Conservation (phyloP, 75 land plant species). For the Selaginella moellendorffii region DNA sequence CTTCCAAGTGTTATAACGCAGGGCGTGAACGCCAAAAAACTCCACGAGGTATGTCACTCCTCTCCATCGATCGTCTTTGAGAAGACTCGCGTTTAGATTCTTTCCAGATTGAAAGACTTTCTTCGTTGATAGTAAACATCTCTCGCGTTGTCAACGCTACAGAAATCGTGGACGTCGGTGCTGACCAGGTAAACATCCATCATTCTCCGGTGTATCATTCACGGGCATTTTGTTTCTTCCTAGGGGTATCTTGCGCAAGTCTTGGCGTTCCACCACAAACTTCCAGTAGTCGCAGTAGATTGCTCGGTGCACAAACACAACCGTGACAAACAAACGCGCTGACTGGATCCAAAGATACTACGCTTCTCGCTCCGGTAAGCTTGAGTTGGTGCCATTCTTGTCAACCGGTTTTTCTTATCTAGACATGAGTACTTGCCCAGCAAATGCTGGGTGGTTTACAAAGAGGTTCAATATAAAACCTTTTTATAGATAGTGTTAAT, state of each 20-base stretch:
- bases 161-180: slow-evolving; percentile 74
- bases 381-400: neutral
- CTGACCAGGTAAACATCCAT: slow-evolving; percentile 57
- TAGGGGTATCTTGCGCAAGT: slow-evolving; percentile 89
- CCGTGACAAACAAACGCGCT: slow-evolving; percentile 60
- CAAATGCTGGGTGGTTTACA: too few relatives aligned
- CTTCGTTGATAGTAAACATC: slow-evolving; percentile 47
- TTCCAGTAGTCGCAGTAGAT: slow-evolving; percentile 70
- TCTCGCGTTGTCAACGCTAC: slow-evolving; percentile 28
- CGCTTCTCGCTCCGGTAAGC: slow-evolving; percentile 17
- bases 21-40: slow-evolving; percentile 84
- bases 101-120: slow-evolving; percentile 58
- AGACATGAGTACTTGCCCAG: too few relatives aligned
- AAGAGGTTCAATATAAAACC: too few relatives aligned
- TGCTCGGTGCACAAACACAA: slow-evolving; percentile 64
- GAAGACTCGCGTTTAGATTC: slow-evolving; percentile 5
- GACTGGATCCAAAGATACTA: slow-evolving; percentile 66
- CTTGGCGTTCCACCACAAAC: slow-evolving; percentile 47
- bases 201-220: neutral
- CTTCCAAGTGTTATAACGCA: slow-evolving; percentile 60
- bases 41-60: slow-evolving; percentile 93
- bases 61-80: too few relatives aligned
- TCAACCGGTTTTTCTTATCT: too few relatives aligned
- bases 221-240: neutral
- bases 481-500: too few relatives aligned